A percentile compares a stretch with the other conserved stretches of the same genome.
These are phyloP conservation scores for Astrephomene gubernaculifera DNA, from an alignment of 139 green algal species.

Conservation along the genomic window DNA sequence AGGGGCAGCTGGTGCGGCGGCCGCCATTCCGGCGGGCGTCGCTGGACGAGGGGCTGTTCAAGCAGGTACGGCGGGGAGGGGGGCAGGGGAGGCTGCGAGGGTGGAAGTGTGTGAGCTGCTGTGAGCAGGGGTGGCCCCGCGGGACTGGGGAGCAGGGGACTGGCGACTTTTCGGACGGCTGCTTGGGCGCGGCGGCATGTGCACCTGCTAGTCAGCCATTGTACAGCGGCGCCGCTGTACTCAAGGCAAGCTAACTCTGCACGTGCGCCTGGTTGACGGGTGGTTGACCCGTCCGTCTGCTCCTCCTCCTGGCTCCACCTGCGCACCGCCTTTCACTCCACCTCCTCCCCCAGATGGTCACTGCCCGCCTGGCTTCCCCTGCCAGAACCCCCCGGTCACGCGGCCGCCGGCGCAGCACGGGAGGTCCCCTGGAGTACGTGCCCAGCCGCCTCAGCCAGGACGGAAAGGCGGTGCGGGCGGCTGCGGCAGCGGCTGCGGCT, in stretches of 20 bases:
- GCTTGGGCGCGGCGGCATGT: too few relatives aligned
- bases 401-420: neutral
- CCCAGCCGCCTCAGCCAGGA: conserved; percentile 39
- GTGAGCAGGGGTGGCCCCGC: too few relatives aligned
- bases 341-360: neutral
- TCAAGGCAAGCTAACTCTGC: too few relatives aligned
- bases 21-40: conserved; percentile 1
- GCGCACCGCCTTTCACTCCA: neutral
- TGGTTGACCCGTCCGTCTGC: too few relatives aligned
- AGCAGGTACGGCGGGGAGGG: neutral
- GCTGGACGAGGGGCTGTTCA: conserved; percentile 18
- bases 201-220: too few relatives aligned
- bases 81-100: neutral
- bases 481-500: neutral
- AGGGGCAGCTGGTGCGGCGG: neutral
- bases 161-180: too few relatives aligned
- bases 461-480: neutral
- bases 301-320: too few relatives aligned
- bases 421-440: neutral
- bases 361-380: neutral
- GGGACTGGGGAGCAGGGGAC: too few relatives aligned
- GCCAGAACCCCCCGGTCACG: neutral
- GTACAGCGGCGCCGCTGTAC: too few relatives aligned
- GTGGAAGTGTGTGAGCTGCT: too few relatives aligned
- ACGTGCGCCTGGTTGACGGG: too few relatives aligned